Evolutionary conservation across 2,329 filamentous ascomycete species (phyloP).

Genomic region (Chrysoporthe deuterocubensis): DNA sequence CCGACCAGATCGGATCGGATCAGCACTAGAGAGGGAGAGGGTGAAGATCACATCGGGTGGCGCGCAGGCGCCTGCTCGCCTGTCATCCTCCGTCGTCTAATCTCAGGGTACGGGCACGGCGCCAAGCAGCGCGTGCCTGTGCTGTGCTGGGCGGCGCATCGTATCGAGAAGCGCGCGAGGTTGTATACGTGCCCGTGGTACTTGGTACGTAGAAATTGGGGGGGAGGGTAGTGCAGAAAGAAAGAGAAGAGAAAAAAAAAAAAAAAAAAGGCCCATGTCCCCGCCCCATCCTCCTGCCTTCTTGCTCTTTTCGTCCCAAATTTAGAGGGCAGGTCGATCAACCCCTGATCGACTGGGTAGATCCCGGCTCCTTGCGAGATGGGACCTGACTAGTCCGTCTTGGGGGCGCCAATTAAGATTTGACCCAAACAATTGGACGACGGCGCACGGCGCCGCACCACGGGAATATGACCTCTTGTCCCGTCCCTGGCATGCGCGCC

Average conservation of each 20-base stretch:
- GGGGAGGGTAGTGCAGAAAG: too few relatives aligned
- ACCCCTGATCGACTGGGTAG: constrained; percentile 8
- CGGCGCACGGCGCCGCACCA: background rate
- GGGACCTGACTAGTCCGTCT: constrained; percentile 14
- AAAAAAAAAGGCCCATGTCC: too few relatives aligned
- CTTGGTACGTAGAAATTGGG: too few relatives aligned
- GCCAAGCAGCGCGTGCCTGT: background rate
- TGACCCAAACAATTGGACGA: constrained; percentile 14
- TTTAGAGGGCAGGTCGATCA: background rate
- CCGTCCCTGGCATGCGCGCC: background rate
- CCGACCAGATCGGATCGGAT: background rate
- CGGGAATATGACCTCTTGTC: constrained; percentile 5
- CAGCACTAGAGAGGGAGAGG: background rate
- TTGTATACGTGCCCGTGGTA: too few relatives aligned
- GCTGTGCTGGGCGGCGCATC: too few relatives aligned
- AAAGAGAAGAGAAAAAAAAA: too few relatives aligned
- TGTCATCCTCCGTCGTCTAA: background rate
- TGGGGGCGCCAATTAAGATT: constrained; percentile 16
- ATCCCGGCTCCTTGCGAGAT: background rate
- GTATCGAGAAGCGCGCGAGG: too few relatives aligned
- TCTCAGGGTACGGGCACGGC: background rate
- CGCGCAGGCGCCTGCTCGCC: background rate
- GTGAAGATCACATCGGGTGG: background rate
- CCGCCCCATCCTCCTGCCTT: background rate
- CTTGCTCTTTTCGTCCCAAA: background rate